Evolutionary conservation across 2,329 filamentous ascomycete species (phyloP), one percentile per base, ranked within the genome.

Genomic region (Colletotrichum tabaci): DNA sequence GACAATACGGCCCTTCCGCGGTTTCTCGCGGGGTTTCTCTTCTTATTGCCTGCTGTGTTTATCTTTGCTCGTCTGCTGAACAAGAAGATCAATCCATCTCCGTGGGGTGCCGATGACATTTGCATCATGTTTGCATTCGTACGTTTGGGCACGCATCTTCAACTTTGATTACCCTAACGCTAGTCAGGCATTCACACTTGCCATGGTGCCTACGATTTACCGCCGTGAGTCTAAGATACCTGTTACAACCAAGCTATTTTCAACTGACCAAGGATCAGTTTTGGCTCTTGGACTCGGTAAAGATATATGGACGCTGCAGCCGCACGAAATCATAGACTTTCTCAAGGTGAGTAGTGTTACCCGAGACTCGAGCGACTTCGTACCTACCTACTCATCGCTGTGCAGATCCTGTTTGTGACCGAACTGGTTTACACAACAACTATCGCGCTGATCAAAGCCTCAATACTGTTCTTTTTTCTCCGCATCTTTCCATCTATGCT

Each of bases 381-480:
- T 23, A 23, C 3, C 16, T 21, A 23, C 6, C 23, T 30, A 2
- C 18, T 52, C 10, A 52, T 10, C 8, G 8, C 3, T 21, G 2
- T 15, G 7, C 23, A 67, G 56, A 52, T 61, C 18, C 16, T 67
- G 1, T 67, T 67, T 2, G 46, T 35, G 1, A 61, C 56, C 12
- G 30, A 67, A 18, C 44, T 67, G 4, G 26, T 67, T 5, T 67
- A 67, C 6, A 61, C 53, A 3, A 44, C 38, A 8, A 26, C 46
- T 10, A 1, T 67, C 3, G 30, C 18, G 4, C 4, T 52, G 1
- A 69, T 67, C 46, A 80, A 79, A 53, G 67, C 77, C 15, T 80
- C 79, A 18, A 77, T 80, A 58, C 73, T 81, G 13, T 66, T 78
- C 52, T 74, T 81, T 35, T 80, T 77, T 71, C 68, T 73, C 16